Evolutionary conservation across 2,329 filamentous ascomycete species (phyloP), one percentile per base, ranked within the genome.

Genomic region (Monilinia fructigena): DNA sequence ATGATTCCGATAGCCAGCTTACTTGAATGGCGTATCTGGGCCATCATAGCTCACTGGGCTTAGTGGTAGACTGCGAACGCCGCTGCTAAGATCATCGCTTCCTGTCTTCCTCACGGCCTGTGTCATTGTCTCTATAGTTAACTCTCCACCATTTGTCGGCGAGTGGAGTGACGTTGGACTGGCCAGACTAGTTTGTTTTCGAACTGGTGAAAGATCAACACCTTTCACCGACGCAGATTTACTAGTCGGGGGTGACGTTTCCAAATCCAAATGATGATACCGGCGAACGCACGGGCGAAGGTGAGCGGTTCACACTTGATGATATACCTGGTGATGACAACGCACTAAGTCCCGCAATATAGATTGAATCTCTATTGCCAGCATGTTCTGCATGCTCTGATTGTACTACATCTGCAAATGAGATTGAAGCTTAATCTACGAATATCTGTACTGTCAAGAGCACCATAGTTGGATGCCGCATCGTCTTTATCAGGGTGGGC

Each of bases 321-420:
- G 56, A 60, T 38, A 64, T 58, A 26, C 62, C 62, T 65, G 77
- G 74, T 8, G 83, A 81, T 16, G 82, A 76, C 69, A 90, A 75
- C 55, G 87, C 87, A 10, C 88, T 88, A 26, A 91, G 79, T 16
- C 89, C 89, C 61, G 86, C 84, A 67, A 89, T 79, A 75, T 92
- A 88, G 66, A 91, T 82, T 65, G 88, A 89, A 68, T 94, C 90
- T 70, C 89, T 82, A 71, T 84, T 88, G 56, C 85, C 82, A 45
- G 82, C 80, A 68, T 84, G 80, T 67, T 87, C 85, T 40, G 86
- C 86, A 73, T 94, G 91, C 76, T 95, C 91, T 45, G 89, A 85
- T 76, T 96, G 92, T 52, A 98, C 92, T 12, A 98, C 92, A 74
- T 98, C 94, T 68, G 94, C 93, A 78, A 98, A 98, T 10, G 93